A percentile compares a stretch with the other conserved stretches of the same genome.
Evolutionary conservation across 352 stramenopile genomes (phyloP).

Genomic region (Globisporangium spinosum): DNA sequence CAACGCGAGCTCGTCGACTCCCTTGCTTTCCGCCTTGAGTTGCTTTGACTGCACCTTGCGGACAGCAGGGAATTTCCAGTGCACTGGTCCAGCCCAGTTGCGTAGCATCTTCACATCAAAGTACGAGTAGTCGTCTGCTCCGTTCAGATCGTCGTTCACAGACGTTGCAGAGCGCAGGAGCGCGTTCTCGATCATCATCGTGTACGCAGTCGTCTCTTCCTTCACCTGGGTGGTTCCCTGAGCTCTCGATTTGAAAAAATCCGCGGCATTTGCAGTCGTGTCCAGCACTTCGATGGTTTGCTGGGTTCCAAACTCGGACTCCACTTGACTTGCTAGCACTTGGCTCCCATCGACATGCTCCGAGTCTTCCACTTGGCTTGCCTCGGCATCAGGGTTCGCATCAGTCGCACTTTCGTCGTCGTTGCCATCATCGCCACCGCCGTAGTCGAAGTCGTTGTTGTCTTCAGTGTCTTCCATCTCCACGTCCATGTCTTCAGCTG

Average conservation of each 20-base stretch:
- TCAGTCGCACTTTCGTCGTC: conserved; percentile 15
- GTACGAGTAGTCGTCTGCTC: conserved; percentile 73
- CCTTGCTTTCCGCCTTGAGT: conserved; percentile 19
- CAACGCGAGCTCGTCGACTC: conserved; percentile 27
- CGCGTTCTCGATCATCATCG: conserved; percentile 72
- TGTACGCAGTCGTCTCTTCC: conserved; percentile 55
- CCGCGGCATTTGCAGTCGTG: conserved; percentile 36
- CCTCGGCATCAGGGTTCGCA: conserved; percentile 14
- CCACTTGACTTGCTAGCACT: conserved; percentile 9
- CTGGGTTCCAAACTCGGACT: conserved; percentile 6
- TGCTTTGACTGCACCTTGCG: conserved; percentile 47
- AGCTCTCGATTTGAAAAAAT: conserved; percentile 59
- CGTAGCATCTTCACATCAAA: conserved; percentile 82
- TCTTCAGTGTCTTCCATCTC: conserved; percentile 37
- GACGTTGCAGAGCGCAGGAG: conserved; percentile 51
- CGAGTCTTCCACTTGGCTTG: conserved; percentile 29
- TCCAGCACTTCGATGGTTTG: conserved; percentile 1
- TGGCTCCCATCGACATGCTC: conserved; percentile 27
- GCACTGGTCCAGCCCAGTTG: conserved; percentile 71
- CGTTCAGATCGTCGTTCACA: conserved; percentile 40
- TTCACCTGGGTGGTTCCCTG: conserved; percentile 40
- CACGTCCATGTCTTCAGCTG: conserved; percentile 25
- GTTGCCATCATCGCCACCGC: conserved; percentile 21
- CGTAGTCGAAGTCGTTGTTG: conserved; percentile 31
- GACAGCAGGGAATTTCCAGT: conserved; percentile 69